Evolutionary conservation across 2,329 filamentous ascomycete species (phyloP), one percentile per base, ranked within the genome.

Genomic region (Trichophyton schoenleinii): DNA sequence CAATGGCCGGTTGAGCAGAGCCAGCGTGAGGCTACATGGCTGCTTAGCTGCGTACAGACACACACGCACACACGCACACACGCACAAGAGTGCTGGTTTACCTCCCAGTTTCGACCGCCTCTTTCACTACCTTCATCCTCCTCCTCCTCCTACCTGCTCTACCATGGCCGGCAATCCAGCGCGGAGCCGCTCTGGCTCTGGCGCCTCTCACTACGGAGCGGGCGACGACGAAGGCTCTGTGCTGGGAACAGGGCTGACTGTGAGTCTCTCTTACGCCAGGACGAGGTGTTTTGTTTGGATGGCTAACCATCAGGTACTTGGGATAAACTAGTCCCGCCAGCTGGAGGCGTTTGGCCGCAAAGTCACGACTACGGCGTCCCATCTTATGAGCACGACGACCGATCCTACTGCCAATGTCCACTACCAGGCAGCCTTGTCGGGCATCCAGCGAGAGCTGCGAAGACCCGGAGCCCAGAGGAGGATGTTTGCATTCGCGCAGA

Each of bases 291-390:
- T 13, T 38, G 34, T 38, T 38, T 9, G 13, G 34, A 38, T 38
- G 34, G 34, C 34, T 38, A 38, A 38, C 11, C 11, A 38, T 1
- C 2, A 13, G 34, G 34, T 38, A 38, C 34, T 13, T 38, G 28
- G 28, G 6, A 31, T 31, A 31, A 44, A n/a, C 11, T 44, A 96
- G 91, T 85, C 89, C 61, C 87, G 90, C 69, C 89, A 94, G 66
- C 79, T 97, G 68, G 91, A 96, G 77, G 88, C 89, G 61, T 96
- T 99, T 75, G 85, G 91, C 67, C 86, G 92, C 71, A 99, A 96
- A 77, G 91, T 97, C 65, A 94, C 91, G 34, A 90, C 90, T 31
- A 97, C 94, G 20, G 94, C 94, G 61, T 89, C 85, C 70, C 91
- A 95, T 74, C 81, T 99, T 67, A 95, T 97, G 70, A 87, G 83